These are phyloP conservation scores for Tetradesmus obliquus DNA, from an alignment of 139 green algal genomes.

Conservation along the genomic window DNA sequence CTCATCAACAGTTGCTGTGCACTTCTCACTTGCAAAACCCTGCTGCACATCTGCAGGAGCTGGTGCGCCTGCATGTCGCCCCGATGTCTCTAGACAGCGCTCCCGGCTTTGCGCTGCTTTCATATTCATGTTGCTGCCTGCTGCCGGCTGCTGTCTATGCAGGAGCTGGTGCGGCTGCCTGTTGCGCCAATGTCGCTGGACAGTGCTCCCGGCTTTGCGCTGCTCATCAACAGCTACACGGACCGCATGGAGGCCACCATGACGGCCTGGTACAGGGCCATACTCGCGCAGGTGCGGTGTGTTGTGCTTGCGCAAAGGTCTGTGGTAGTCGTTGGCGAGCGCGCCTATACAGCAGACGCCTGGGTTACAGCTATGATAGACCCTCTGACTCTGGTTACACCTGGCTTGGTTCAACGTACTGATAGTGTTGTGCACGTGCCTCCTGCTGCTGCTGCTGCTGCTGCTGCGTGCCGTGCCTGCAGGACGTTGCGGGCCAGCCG, in stretches of 20 bases:
- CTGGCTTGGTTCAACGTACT: no score
- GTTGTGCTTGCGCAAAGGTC: no score
- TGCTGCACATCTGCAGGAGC: neutral
- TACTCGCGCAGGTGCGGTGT: slow-evolving; percentile 70
- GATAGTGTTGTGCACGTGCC: neutral
- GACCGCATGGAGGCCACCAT: slow-evolving; percentile 74
- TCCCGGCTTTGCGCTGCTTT: slow-evolving; percentile 56
- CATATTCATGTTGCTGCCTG: neutral
- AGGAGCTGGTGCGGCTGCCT: slow-evolving; percentile 18
- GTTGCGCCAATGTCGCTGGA: neutral
- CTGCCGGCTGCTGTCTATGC: slow-evolving; percentile 45
- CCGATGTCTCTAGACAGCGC: slow-evolving; percentile 7
- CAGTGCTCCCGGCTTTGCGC: slow-evolving; percentile 58
- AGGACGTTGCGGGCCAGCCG: slow-evolving; percentile 12
- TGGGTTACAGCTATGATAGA: no score
- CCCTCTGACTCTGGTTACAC: no score
- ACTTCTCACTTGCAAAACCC: no score
- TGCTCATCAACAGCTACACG: slow-evolving; percentile 86
- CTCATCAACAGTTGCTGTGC: no score
- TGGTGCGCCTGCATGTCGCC: slow-evolving; percentile 40
- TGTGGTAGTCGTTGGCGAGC: no score
- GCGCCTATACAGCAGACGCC: no score
- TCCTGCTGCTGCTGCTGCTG: neutral
- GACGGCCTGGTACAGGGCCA: slow-evolving; percentile 84
- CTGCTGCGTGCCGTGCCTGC: neutral